Evolutionary conservation across 176 grass and related monocot genomes (phyloP).

Genomic region (Avena sativa): DNA sequence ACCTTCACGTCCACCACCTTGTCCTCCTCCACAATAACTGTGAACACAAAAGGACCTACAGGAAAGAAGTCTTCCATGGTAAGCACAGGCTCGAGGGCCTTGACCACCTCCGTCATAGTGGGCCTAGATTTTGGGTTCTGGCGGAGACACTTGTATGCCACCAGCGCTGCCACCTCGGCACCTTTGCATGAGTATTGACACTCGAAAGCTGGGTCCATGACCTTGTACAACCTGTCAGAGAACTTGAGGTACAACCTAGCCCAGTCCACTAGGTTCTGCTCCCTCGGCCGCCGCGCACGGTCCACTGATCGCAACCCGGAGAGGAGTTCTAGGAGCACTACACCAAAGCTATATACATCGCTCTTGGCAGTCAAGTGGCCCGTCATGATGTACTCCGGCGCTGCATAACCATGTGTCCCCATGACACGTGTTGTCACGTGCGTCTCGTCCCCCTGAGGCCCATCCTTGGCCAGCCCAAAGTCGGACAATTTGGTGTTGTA

Average conservation of each 20-base stretch:
- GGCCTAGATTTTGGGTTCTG: conserved; percentile 78
- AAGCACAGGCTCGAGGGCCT: conserved; percentile 67
- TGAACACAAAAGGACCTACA: conserved; percentile 70
- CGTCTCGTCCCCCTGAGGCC: conserved; percentile 75
- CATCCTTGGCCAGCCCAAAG: conserved; percentile 92
- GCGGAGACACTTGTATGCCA: conserved; percentile 89
- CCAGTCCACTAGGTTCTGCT: conserved; percentile 82
- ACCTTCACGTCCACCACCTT: conserved; percentile 53
- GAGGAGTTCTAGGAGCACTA: conserved; percentile 74
- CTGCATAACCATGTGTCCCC: conserved; percentile 86
- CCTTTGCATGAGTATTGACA: conserved; percentile 79
- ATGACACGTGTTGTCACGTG: conserved; percentile 91
- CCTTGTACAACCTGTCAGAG: conserved; percentile 49
- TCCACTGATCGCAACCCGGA: conserved; percentile 58
- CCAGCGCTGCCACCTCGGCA: conserved; percentile 62
- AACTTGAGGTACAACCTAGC: conserved; percentile 62
- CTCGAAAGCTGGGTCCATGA: conserved; percentile 74
- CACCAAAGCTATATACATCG: conserved; percentile 84
- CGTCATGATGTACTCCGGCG: conserved; percentile 86
- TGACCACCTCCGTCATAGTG: conserved; percentile 73
- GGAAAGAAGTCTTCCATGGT: conserved; percentile 67
- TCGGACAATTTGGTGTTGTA: conserved; percentile 82
- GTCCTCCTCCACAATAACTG: conserved; percentile 57
- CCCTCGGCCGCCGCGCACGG: conserved; percentile 46
- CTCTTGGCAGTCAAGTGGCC: conserved; percentile 86